Evolutionary conservation across 495 filamentous ascomycete species (phyloP).

Genomic region (Filosporella fistucella): DNA sequence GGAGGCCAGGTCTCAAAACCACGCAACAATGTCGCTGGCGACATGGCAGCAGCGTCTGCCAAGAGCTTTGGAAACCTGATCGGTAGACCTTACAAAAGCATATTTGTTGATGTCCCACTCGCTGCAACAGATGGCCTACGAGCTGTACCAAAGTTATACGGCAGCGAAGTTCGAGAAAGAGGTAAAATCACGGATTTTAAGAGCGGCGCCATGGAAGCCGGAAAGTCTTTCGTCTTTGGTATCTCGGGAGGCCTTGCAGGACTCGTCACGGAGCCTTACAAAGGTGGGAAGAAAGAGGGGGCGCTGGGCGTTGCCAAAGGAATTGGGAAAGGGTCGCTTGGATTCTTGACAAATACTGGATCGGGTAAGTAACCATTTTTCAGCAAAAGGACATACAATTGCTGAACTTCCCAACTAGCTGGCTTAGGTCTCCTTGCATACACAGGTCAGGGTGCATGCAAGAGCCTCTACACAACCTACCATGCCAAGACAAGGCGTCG

Average conservation of each 20-base stretch:
- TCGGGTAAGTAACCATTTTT: conserved; percentile 5
- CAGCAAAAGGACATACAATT: not conserved
- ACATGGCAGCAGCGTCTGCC: conserved; percentile 25
- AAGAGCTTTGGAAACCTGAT: conserved; percentile 33
- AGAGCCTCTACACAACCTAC: not conserved
- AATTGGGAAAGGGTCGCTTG: conserved; percentile 11
- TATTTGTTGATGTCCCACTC: conserved; percentile 11
- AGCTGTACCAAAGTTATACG: conserved; percentile 58
- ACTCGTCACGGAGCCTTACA: conserved; percentile 14
- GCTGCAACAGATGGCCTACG: conserved; percentile 25
- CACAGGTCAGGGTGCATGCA: conserved; percentile 4
- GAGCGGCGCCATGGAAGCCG: conserved; percentile 48
- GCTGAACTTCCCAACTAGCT: not conserved
- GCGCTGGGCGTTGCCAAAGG: conserved; percentile 12
- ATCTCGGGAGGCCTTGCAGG: conserved; percentile 17
- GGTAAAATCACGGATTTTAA: conserved; percentile 54
- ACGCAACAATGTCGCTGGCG: conserved; percentile 15
- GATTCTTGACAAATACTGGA: conserved; percentile 9
- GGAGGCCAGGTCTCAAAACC: conserved; percentile 2
- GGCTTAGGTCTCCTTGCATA: conserved; percentile 6
- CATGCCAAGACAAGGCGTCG: conserved; percentile 1
- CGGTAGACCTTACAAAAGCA: conserved; percentile 27
- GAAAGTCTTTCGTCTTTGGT: conserved; percentile 29
- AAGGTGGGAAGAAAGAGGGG: conserved; percentile 17
- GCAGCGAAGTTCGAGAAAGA: conserved; percentile 48